Base-by-base conservation (phyloP, 495 filamentous ascomycete genomes). In the Durotheca rogersii region DNA sequence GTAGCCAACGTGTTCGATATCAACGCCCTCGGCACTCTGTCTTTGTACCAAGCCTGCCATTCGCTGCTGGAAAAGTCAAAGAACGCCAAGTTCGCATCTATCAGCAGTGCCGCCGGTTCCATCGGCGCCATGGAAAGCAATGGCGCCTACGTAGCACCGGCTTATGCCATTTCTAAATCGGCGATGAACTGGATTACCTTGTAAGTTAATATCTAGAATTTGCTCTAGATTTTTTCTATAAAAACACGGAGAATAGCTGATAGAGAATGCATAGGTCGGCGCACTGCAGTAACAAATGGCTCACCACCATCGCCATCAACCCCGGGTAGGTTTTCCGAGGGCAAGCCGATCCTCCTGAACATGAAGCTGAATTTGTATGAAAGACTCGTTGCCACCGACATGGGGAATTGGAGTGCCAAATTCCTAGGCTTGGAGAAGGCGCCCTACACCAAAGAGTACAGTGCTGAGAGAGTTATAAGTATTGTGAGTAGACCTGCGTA, bases 161-260 rank as follows among this genome's bases (percentile, higher is more conserved):
- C 55, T 2, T 59, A 62, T 16, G 47, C 54, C 23, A 54, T 51
- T 27, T 47, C 49, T 0, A 62, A 62, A 35, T 54, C 44, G 5
- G 54, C 40, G 16, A n/a, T 62, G 36, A 58, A 62, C 29, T 62
- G 59, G 59, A 32, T 51, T 17, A 58, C 59, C 11, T n/a, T 47
- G 56, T 56, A 20, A 33, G 53, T 50, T 34, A 14, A 10, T 32
- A 10, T 51, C 12, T 20, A 31, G 23, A 11, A 4, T 9, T 4
- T 7, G 9, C 14, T 10, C n/a, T n/a, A 32, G n/a, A 18, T 10
- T 37, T n/a, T n/a, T n/a, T n/a, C n/a, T n/a, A n/a, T n/a, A n/a
- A 27, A 27, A 27, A 27, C 9, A 4, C 23, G 21, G 31, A 12
- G 10, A n/a, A 32, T 21, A n/a, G 10, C 34, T 48, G 21, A 30